These are phyloP conservation scores for Pichia cephalocereana DNA, from an alignment of 805 yeast genomes.

Conservation along the genomic window DNA sequence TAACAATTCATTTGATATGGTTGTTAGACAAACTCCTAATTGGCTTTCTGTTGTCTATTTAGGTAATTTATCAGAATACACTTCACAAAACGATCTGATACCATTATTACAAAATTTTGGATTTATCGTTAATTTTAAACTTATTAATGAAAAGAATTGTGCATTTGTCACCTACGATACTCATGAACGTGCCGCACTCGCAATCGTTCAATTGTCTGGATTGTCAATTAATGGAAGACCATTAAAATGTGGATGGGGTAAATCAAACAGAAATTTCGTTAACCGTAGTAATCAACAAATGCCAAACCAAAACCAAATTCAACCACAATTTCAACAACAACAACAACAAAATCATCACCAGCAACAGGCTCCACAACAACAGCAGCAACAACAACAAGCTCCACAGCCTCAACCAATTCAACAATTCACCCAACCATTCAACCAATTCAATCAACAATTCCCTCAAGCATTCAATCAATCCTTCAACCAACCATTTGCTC, in stretches of 20 bases:
- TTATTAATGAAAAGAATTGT: constrained; percentile 75
- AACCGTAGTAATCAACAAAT: background rate
- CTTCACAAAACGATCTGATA: constrained; percentile 62
- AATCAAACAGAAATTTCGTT: constrained; percentile 15
- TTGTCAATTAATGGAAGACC: constrained; percentile 67
- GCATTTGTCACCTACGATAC: constrained; percentile 83
- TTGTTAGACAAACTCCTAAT: constrained; percentile 68
- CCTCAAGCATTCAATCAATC: background rate
- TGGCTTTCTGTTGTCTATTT: constrained; percentile 83
- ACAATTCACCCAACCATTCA: background rate
- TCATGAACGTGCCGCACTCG: constrained; percentile 84
- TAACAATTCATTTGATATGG: constrained; percentile 45
- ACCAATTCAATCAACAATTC: background rate
- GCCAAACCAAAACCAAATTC: background rate
- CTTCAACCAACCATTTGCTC: background rate
- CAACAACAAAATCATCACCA: background rate
- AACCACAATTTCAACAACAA: background rate
- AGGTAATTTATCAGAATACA: constrained; percentile 75
- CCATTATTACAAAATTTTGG: constrained; percentile 76
- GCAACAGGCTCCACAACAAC: background rate
- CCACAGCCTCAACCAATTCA: background rate
- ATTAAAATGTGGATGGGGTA: constrained; percentile 84
- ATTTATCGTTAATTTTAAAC: constrained; percentile 68
- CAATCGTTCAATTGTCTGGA: constrained; percentile 72
- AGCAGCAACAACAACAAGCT: background rate